Evolutionary conservation across 352 stramenopile genomes (phyloP), one percentile per base, ranked within the genome.

Genomic region (Phytophthora lateralis): DNA sequence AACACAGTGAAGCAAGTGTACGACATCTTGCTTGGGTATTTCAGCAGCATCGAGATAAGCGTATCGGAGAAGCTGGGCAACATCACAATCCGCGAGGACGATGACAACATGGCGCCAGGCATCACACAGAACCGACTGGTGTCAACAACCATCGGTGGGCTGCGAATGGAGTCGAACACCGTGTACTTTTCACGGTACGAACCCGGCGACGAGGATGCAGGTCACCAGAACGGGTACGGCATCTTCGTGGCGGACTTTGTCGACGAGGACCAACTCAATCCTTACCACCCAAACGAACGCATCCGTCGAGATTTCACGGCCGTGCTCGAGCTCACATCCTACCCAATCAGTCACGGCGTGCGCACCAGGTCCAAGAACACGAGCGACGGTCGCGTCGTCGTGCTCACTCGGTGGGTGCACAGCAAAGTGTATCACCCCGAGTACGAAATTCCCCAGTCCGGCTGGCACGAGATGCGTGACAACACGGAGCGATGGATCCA

Each of bases 21-120:
- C 55, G 78, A 88, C 30, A 69, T 73, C 20, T 34, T 82, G 29
- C 50, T 68, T 2, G 66, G 63, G 20, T 70, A 66, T 48, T 63
- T 78, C 32, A 71, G 60, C 47, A 75, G 69, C 39, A 78, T 80
- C 44, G 77, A 87, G 55, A 80, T 87, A 32, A 75, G 55, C 7
- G 67, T 83, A n/a, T 80, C 73, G 11, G 73, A 87, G 57, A 69
- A 78, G 26, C 65, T 83, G 21, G 75, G 75, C 15, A 72, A 76
- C 59, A 70, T 82, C 32, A 76, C 69, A 21, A 70, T 84, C 39
- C 78, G 75, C 37, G 70, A 85, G 39, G 69, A 78, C 53, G 75
- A 85, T 38, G 70, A 80, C 53, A 68, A 52, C 15, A 62, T 73
- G 43, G 53, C 51, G 2, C 56, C 58, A 4, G 69, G 74, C 1